Base-by-base conservation (phyloP, 129 eudicot species). In the Cynara cardunculus region DNA sequence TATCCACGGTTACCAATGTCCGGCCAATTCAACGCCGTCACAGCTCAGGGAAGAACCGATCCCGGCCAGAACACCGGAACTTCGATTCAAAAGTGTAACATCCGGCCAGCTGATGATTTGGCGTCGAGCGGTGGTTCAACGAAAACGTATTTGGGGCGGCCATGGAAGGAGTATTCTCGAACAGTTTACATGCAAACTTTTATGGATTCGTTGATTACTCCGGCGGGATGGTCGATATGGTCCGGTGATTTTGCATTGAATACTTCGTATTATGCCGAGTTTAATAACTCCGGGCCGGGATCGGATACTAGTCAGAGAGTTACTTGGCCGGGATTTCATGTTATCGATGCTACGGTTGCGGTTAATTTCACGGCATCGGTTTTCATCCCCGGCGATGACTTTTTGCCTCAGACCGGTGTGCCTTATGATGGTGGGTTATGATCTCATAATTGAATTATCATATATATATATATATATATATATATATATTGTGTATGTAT, bases 21-120 rank as follows among this genome's bases (percentile, higher is more conserved):
- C 1, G 83, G 85, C 16, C 95, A 90, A 37, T 90, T 86, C 80
- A 90, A 90, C 27, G 85, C 91, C 37, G 87, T 90, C 24, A 90
- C 95, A 0, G 95, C 95, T 1, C 95, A 90, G 27, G 92, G 92
- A 7, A 72, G 92, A 71, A 86, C 90, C 0, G 92, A 90, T 62
- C 81, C 86, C 0, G 81, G 81, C 39, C 95, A 90, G 16, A 90
- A 84, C 83, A 90, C 89, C 0, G 95, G 92, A 0, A 88, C 77
- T 11, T 86, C 89, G 2, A 75, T 86, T 35, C 90, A 90, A n/a
- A 86, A 78, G 30, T 88, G 90, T 71, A 83, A 9, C 4, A 86
- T 88, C 3, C 70, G 30, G 28, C 78, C 92, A 1, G 88, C 92
- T 1, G 85, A 74, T 25, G 95, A 90, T 66, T 78, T 90, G 84